Evolutionary conservation across 768 basidiomycete species (phyloP).

Genomic region (Leccinellum rugosiceps): DNA sequence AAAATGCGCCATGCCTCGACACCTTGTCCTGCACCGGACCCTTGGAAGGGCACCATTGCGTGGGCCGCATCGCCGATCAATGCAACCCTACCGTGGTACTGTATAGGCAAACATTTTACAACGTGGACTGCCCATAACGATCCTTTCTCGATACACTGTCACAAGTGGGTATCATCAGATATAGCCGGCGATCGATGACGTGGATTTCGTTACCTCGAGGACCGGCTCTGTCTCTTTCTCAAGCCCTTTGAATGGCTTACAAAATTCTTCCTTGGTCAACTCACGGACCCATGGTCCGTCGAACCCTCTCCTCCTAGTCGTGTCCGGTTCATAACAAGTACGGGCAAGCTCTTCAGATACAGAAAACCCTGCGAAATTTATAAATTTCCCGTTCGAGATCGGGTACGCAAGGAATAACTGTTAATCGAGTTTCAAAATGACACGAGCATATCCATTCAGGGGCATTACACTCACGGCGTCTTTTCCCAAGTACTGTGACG

Average conservation of each 20-base stretch:
- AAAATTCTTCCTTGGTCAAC: constrained; percentile 43
- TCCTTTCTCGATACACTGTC: constrained; percentile 51
- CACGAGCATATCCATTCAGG: background rate
- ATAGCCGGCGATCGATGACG: background rate
- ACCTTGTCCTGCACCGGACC: constrained; percentile 42
- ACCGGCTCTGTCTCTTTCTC: constrained; percentile 59
- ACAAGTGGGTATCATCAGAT: background rate
- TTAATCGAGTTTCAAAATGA: background rate
- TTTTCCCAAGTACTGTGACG: constrained; percentile 54
- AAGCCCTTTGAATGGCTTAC: constrained; percentile 46
- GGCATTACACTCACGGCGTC: constrained; percentile 35
- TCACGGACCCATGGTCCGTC: constrained; percentile 47
- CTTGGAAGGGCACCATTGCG: constrained; percentile 42
- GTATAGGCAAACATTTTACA: constrained; percentile 48
- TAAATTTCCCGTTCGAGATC: constrained; percentile 50
- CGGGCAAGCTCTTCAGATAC: constrained; percentile 48
- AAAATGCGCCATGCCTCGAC: constrained; percentile 34
- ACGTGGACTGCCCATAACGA: constrained; percentile 65
- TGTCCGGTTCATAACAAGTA: constrained; percentile 34
- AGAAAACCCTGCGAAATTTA: constrained; percentile 64
- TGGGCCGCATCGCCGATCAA: constrained; percentile 44
- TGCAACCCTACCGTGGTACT: constrained; percentile 52
- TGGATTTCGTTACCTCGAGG: constrained; percentile 41
- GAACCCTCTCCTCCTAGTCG: constrained; percentile 15
- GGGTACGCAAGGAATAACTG: constrained; percentile 63